Evolutionary conservation across 192 early-diverging fungal genomes (phyloP), one percentile per base, ranked within the genome.

Genomic region (Geranomyces michiganensis): DNA sequence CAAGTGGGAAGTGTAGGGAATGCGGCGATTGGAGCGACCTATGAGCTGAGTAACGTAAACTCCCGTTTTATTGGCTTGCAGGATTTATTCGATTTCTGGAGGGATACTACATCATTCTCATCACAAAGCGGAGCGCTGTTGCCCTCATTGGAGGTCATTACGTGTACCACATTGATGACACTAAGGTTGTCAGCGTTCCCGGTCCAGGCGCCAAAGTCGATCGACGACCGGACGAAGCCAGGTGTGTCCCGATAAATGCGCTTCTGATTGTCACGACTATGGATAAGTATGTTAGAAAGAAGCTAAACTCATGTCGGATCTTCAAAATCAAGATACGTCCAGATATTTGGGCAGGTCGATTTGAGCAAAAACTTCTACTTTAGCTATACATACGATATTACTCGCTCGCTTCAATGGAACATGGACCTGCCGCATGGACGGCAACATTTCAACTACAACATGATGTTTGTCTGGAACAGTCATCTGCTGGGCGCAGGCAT

Each of bases 391-490:
- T 99, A 99, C 74, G 97, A 99, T 75, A 88, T 99, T 27, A 96
- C 95, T 7, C 83, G 91, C 45, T 90, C 91, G 4, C 78, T 99
- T 48, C 97, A 99, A 73, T 81, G 84, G 68, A 97, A 99, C 68
- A 84, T 96, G 87, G 87, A 86, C n/a, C 74, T 85, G 30, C 73
- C 84, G 7, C 47, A 33, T 44, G 75, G 73, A 36, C 56, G 56
- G 19, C 31, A 65, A 56, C 13, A 68, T 14, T 72, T 77, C 45
- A 51, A 44, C 27, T 86, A 87, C 69, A 92, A 95, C 66, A 84
- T 87, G 31, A 96, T 97, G 92, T 98, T 99, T 85, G 89, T 96
- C 15, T 99, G 96, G 96, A 99, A 98, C 79, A 82, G 90, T 74
- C 87, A 89, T 70, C 76, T 94, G 19, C 72, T 93, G 21, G 76